Percentiles rank a stretch among this genome's conserved stretches.
These are phyloP conservation scores for Pichia insulana DNA, from an alignment of 805 yeast genomes.

Conservation along the genomic window DNA sequence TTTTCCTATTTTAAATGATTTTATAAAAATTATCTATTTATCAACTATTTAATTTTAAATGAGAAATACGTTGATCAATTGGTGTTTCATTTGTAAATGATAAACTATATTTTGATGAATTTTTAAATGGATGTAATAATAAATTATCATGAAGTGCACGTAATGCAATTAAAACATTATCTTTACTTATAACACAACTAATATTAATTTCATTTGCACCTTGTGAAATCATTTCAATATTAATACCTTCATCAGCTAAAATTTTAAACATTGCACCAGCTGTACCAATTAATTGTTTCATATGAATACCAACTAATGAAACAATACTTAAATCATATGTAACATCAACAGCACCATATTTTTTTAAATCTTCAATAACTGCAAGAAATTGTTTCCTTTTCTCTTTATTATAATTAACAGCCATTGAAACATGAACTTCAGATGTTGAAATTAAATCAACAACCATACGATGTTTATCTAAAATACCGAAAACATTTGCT, in stretches of 20 bases:
- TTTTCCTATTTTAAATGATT: constrained; percentile 66
- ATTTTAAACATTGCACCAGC: constrained; percentile 97
- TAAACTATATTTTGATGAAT: constrained; percentile 12
- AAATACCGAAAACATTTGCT: constrained; percentile 79
- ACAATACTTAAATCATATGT: constrained; percentile 84
- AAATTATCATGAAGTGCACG: constrained; percentile 75
- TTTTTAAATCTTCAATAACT: constrained; percentile 71
- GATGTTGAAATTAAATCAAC: constrained; percentile 96
- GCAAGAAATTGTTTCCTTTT: constrained; percentile 43
- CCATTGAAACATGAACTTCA: constrained; percentile 98
- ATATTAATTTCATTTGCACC: constrained; percentile 98
- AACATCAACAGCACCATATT: constrained; percentile 83
- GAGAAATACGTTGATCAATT: constrained; percentile 37
- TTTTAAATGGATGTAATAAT: constrained; percentile 37
- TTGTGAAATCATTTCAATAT: constrained; percentile 96
- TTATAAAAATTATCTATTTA: no score
- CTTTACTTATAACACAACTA: constrained; percentile 74
- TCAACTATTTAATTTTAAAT: constrained; percentile 30
- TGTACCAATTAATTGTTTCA: constrained; percentile 93
- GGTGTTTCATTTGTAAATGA: constrained; percentile 23
- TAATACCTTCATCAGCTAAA: constrained; percentile 82
- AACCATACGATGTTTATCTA: constrained; percentile 77
- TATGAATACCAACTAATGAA: constrained; percentile 91
- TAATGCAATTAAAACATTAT: constrained; percentile 77
- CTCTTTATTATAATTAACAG: constrained; percentile 72